Percentiles rank a stretch among this genome's conserved stretches.
Evolutionary conservation across 768 basidiomycete genomes (phyloP).

Genomic region (Cyclocybe aegerita): DNA sequence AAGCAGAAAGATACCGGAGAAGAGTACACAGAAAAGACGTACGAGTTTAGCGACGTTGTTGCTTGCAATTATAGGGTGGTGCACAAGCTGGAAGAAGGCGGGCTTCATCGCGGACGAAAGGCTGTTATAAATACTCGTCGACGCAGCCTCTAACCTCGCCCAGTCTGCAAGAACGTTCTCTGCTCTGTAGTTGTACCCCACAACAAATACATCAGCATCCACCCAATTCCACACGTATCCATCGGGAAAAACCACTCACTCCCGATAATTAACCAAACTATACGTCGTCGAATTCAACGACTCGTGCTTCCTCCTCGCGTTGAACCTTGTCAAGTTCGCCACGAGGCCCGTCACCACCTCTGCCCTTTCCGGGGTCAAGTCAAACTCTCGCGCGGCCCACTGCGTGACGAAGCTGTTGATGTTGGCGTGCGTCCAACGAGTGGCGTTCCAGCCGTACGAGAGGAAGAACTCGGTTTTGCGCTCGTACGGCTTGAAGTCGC

Average conservation of each 20-base stretch:
- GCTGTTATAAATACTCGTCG: constrained; percentile 55
- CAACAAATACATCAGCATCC: no score
- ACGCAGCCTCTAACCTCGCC: constrained; percentile 45
- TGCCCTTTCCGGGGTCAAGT: constrained; percentile 38
- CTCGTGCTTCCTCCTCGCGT: constrained; percentile 66
- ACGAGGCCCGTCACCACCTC: constrained; percentile 50
- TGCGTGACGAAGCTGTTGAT: constrained; percentile 47
- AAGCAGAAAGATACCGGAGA: background rate
- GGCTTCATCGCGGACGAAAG: constrained; percentile 46
- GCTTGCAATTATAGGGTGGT: constrained; percentile 61
- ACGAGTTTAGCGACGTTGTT: constrained; percentile 56
- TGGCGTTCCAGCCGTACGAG: constrained; percentile 57
- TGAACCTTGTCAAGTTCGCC: constrained; percentile 54
- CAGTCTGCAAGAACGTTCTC: constrained; percentile 54
- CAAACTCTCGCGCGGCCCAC: constrained; percentile 71
- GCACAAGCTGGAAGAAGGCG: constrained; percentile 72
- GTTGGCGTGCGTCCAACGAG: constrained; percentile 55
- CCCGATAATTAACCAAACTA: constrained; percentile 65
- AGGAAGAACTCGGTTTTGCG: constrained; percentile 72
- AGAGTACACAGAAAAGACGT: background rate
- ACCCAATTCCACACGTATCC: no score
- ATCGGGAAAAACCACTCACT: constrained; percentile 39
- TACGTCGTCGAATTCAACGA: constrained; percentile 60
- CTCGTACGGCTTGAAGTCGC: constrained; percentile 75
- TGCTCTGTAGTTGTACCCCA: no score